phyloP scores from a whole-genome alignment of 2,329 filamentous ascomycete genomes.

The Botrytis deweyae region DNA sequence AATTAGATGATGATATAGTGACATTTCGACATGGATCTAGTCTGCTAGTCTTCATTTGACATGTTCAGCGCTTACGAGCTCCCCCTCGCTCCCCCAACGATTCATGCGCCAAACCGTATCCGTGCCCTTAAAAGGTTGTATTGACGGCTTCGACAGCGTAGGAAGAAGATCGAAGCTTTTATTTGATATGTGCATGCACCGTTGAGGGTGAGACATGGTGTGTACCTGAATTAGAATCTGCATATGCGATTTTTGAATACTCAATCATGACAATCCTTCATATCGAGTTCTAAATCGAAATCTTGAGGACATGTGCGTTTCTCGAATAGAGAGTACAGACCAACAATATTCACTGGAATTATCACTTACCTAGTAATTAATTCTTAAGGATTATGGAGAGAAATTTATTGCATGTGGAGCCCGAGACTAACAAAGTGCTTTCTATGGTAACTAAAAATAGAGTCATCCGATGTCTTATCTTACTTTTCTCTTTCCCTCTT shows the following conservation, averaged over 20 bases:
- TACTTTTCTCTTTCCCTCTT: neutral
- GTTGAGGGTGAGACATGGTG: neutral
- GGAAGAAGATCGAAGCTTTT: neutral
- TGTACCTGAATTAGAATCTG: neutral
- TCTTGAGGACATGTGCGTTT: neutral
- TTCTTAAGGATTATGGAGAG: neutral
- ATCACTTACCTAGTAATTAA: neutral
- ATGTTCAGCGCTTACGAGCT: conserved; percentile 9
- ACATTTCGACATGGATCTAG: conserved; percentile 7
- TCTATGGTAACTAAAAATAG: conserved; percentile 11
- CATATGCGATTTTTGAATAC: neutral
- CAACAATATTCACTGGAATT: neutral
- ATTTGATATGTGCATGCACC: neutral
- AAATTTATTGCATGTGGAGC: neutral
- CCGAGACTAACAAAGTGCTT: neutral
- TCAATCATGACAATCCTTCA: neutral
- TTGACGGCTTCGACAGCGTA: conserved; percentile 4
- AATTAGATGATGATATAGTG: neutral
- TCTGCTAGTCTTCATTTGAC: conserved; percentile 16
- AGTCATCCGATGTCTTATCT: neutral
- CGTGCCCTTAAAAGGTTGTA: conserved; percentile 4
- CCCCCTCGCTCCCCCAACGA: neutral
- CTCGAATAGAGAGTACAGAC: neutral
- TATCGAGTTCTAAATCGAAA: neutral
- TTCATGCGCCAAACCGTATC: conserved; percentile 8